Evolutionary conservation across 768 basidiomycete species (phyloP).

Genomic region (Pholiota molesta): DNA sequence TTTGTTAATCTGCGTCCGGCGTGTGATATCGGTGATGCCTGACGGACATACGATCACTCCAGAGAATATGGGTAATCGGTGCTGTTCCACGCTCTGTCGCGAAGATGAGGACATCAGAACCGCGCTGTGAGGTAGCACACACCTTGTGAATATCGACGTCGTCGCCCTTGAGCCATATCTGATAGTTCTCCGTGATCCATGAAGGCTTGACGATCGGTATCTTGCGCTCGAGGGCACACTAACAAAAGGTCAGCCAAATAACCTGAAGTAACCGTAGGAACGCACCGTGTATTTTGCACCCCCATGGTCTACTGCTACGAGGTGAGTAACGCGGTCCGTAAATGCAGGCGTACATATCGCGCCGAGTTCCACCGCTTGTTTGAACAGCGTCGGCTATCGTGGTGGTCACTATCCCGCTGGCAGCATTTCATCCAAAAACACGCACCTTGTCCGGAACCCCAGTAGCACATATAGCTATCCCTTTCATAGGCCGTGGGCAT

Average conservation of each 20-base stretch:
- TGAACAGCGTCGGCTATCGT: conserved; percentile 66
- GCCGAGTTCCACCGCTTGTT: conserved; percentile 80
- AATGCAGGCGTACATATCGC: conserved; percentile 70
- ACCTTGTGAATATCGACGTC: conserved; percentile 74
- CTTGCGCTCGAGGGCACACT: conserved; percentile 84
- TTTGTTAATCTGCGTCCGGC: conserved; percentile 66
- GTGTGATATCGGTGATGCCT: conserved; percentile 65
- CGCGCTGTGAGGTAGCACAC: conserved; percentile 19
- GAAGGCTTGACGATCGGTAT: conserved; percentile 78
- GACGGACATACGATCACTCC: conserved; percentile 74
- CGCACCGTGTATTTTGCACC: conserved; percentile 82
- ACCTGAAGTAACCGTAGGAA: not conserved
- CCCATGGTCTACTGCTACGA: conserved; percentile 80
- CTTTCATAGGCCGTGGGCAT: conserved; percentile 70
- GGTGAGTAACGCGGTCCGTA: conserved; percentile 86
- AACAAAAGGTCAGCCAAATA: conserved; percentile 11
- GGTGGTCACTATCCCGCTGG: not conserved
- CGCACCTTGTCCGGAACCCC: conserved; percentile 80
- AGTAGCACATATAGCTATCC: conserved; percentile 71
- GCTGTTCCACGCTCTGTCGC: conserved; percentile 54
- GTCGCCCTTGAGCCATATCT: conserved; percentile 78
- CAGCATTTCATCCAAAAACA: not conserved
- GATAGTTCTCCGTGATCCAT: conserved; percentile 77
- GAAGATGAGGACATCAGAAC: not conserved
- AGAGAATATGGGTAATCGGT: conserved; percentile 76